phyloP scores from a whole-genome alignment of 2,329 filamentous ascomycete species.

The Colletotrichum abscissum region DNA sequence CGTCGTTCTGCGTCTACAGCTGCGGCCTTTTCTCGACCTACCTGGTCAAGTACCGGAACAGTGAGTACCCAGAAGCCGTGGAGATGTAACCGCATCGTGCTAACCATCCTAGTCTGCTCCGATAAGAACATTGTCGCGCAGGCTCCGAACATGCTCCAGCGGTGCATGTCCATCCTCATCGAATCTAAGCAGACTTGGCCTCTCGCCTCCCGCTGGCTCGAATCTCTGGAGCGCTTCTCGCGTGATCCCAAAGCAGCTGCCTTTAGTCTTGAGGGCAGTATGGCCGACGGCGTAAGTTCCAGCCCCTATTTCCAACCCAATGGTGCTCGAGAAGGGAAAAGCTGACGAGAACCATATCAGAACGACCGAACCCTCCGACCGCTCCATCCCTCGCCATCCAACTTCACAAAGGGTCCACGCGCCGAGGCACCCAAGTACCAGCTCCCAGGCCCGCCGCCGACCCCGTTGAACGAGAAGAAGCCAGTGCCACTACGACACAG shows the following conservation, averaged over 20 bases:
- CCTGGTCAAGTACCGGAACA: slow-evolving; percentile 60
- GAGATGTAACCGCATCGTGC: background rate
- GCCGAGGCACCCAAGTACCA: slow-evolving; percentile 33
- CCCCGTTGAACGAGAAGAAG: slow-evolving; percentile 25
- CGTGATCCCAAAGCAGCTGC: slow-evolving; percentile 54
- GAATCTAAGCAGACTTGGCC: slow-evolving; percentile 65
- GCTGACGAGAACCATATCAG: slow-evolving; percentile 15
- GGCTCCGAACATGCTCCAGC: slow-evolving; percentile 58
- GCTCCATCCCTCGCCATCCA: slow-evolving; percentile 31
- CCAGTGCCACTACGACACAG: slow-evolving; percentile 7
- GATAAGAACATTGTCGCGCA: slow-evolving; percentile 52
- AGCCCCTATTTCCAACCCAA: background rate
- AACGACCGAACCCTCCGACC: slow-evolving; percentile 46
- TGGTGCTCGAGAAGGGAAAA: too few species aligned
- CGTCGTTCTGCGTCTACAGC: slow-evolving; percentile 66
- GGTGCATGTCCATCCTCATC: slow-evolving; percentile 56
- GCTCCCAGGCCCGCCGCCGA: slow-evolving; percentile 24
- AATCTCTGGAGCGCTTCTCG: slow-evolving; percentile 59
- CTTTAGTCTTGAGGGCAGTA: slow-evolving; percentile 56
- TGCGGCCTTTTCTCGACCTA: slow-evolving; percentile 65
- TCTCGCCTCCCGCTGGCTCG: slow-evolving; percentile 63
- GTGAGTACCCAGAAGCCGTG: slow-evolving; percentile 46
- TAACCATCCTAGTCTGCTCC: slow-evolving; percentile 52
- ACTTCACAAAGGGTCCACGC: slow-evolving; percentile 37
- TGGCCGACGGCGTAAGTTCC: slow-evolving; percentile 56